Evolutionary conservation across 2,329 filamentous ascomycete genomes (phyloP), one percentile per base, ranked within the genome.

Genomic region (Cercospora zeae-maydis): DNA sequence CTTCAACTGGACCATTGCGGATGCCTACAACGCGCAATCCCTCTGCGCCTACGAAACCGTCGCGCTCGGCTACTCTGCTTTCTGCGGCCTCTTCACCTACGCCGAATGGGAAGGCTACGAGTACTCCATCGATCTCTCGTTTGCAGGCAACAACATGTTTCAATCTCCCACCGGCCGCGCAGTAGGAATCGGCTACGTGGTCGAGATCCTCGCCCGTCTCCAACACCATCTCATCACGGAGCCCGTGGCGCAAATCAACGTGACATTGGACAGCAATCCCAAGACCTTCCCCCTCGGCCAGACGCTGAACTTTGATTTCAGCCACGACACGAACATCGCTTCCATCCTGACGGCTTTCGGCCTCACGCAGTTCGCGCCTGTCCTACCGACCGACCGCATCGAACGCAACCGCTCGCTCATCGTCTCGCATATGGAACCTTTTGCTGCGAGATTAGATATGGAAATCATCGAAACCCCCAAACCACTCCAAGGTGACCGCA

Each of bases 41-140:
- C 81, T 92, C 73, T 93, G 90, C 69, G 86, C 89, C 0, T 93
- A 92, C 71, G 90, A 93, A 75, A 91, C 88, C 0, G 83, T 91
- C n/a, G 86, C 88, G 1, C 87, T 89, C 63, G 90, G 90, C 21
- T 92, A 86, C 78, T 90, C 87, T 68, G 82, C 81, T 9, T 93
- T 90, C 78, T 93, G 90, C 72, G 79, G 85, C 24, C 81, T 93
- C 3, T 93, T 92, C 73, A 91, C 86, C 0, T 90, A 88, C 67
- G 80, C 87, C 19, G 90, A 93, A 72, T 93, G 89, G 89, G 77
- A 66, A 33, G 61, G 65, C 39, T 92, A 88, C 71, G 86, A 87
- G 61, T 93, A 93, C 75, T 83, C 84, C 3, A 80, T 88, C 61
- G 90, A 92, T 67, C 79, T 92, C 36, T 76, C 73, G 33, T 92